Conservation (phyloP, 345 rosid species). For the Durio zibethinus region DNA sequence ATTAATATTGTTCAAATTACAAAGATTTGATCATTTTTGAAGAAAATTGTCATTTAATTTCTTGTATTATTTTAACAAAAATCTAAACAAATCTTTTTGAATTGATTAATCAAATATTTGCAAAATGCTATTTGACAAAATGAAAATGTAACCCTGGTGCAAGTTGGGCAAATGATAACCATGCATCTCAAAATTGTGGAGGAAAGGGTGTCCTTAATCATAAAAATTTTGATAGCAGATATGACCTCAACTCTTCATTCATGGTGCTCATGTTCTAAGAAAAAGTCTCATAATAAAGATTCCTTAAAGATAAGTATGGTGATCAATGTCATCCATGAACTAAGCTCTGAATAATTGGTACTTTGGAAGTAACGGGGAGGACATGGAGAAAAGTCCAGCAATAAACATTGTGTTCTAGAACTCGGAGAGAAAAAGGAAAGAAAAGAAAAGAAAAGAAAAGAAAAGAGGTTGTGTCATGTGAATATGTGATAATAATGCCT, state of each 20-base stretch:
- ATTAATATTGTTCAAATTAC: neutral
- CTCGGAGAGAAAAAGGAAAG: neutral
- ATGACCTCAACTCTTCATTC: slow-evolving; percentile 13
- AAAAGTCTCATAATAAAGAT: slow-evolving; percentile 13
- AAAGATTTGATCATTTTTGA: neutral
- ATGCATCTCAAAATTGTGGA: neutral
- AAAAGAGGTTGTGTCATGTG: slow-evolving; percentile 7
- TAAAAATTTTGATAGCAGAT: slow-evolving; percentile 7
- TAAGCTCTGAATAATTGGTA: slow-evolving; percentile 16
- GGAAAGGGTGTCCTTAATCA: neutral
- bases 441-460: neutral
- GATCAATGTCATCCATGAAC: slow-evolving; percentile 24
- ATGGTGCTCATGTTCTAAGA: neutral
- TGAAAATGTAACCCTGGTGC: neutral
- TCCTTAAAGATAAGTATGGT: slow-evolving; percentile 31
- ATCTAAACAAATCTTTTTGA: slow-evolving; percentile 27
- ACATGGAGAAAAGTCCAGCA: slow-evolving; percentile 22
- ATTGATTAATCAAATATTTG: slow-evolving; percentile 13
- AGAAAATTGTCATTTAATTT: neutral
- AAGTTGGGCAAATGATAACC: neutral
- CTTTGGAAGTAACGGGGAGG: slow-evolving; percentile 28
- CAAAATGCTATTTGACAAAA: slow-evolving; percentile 18
- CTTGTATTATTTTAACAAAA: neutral
- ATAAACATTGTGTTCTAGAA: neutral
- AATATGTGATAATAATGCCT: slow-evolving; percentile 9